Evolutionary conservation across 1,284 basidiomycete genomes (phyloP).

Genomic region (Porodaedalea pini): DNA sequence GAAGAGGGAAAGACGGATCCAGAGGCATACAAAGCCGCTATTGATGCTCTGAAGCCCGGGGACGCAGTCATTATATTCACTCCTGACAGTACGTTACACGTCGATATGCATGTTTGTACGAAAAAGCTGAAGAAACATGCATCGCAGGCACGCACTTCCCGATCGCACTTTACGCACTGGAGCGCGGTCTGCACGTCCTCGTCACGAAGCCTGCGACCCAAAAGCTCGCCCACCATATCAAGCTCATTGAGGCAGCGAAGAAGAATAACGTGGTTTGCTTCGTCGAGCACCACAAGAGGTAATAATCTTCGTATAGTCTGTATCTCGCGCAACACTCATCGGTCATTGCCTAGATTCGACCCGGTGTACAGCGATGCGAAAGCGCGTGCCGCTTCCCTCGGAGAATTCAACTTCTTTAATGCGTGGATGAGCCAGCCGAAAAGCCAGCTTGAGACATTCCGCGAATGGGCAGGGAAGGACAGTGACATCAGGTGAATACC

Average conservation of each 20-base stretch:
- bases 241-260: constrained; percentile 70
- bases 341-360: constrained; percentile 60
- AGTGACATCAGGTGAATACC: constrained; percentile 73
- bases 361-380: constrained; percentile 90
- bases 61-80: constrained; percentile 89
- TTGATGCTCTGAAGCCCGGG: constrained; percentile 73
- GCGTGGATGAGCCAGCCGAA: constrained; percentile 96
- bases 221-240: constrained; percentile 77
- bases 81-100: constrained; percentile 62
- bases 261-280: constrained; percentile 84
- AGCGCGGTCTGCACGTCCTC: constrained; percentile 81
- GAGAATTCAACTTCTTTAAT: constrained; percentile 90
- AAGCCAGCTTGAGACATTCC: constrained; percentile 90
- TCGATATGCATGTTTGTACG: constrained; percentile 15
- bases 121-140: neutral
- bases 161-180: constrained; percentile 83
- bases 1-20: constrained; percentile 65
- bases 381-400: constrained; percentile 70
- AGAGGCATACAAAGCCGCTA: constrained; percentile 87
- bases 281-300: constrained; percentile 87
- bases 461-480: constrained; percentile 91
- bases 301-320: neutral
- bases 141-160: constrained; percentile 75
- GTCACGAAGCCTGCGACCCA: constrained; percentile 93
- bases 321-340: neutral